Base-by-base conservation (phyloP, 306 rosid species). In the Trifolium dubium region DNA sequence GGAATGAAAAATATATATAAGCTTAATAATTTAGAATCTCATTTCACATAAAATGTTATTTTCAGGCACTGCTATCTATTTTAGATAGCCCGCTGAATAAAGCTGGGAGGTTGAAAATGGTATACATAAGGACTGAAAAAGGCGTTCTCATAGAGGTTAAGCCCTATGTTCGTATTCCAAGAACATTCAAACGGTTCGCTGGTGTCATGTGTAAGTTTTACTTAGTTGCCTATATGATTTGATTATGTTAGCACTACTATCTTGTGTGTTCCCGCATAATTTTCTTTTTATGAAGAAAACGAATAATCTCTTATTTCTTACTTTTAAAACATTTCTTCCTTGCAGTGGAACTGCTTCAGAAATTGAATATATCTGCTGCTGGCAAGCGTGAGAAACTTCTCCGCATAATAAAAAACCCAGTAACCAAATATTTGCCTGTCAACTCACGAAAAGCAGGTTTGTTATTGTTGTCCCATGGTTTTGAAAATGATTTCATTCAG, bases 11-110 rank as follows among this genome's bases (percentile, higher is more conserved):
- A 1, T 12, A 53, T 7, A 7, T 17, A 17, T 8, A 51, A 7
- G 28, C 2, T 17, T 6, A 6, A 4, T 7, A 61, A 10, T 34
- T 44, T 30, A 39, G 37, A 69, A 12, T 10, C 44, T n/a, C 46
- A 49, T 15, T 64, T 39, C 68, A 3, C 23, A 5, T 5, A 9
- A 9, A 64, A 46, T 77, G 47, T n/a, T 55, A 10, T 51, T 14
- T 82, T 51, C 85, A 90, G 98, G 89, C 96, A 35, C 97, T 93
- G 37, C 76, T 93, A 44, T 76, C 81, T 71, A 86, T 93, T 80
- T 81, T 93, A 15, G 98, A 93, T 72, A 93, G 97, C 81, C 93
- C 93, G 2, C 71, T 93, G 9, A 89, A 89, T 76, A 91, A 93
- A 76, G 88, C 97, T 49, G 93, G 96, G 71, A 93, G 87, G 84